Evolutionary conservation across 345 rosid species (phyloP), one percentile per base, ranked within the genome.

Genomic region (Chamaenerion angustifolium): DNA sequence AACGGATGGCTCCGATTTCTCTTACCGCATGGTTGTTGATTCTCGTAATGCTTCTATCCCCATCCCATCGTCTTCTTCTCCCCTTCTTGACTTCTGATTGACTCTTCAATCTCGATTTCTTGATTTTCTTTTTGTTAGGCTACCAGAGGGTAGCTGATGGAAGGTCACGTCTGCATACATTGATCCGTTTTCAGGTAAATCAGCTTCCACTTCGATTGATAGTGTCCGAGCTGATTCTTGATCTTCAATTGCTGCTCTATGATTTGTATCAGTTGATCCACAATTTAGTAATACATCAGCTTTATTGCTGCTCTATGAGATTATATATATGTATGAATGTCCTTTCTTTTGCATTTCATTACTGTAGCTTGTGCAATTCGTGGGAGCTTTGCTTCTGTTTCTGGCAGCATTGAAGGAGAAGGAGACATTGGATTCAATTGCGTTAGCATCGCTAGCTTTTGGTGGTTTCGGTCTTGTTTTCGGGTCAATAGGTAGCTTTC

Each of bases 1-100:
- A 10, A 88, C 95, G 8, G 95, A 88, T 47, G 97, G 93, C 54
- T 88, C 83, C 0, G 93, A 88, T 75, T 85, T 76, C 80, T 80
- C 84, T 0, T 82, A 66, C 64, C 82, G 95, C 8, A 84, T 84
- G 97, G 93, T 82, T 51, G 87, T 88, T 37, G 95, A 85, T 69
- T 78, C 88, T 60, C 81, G 97, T 85, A 67, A 56, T 87, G 62
- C 53, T 47, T 58, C 17, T 12, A 16, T 45, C 23, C 45, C 53
- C 45, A 4, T 11, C 40, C n/a, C 25, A 16, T 11, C n/a, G 17
- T 46, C 45, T 51, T 52, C 55, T 44, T 10, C 11, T 11, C 6
- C 16, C 40, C 27, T 45, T 12, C 14, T 7, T 43, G 12, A 23
- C 18, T 8, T 10, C 47, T 14, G 12, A 13, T 18, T 42, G 18